Conservation (phyloP, 768 basidiomycete genomes). For the Mycena olivaceomarginata region DNA sequence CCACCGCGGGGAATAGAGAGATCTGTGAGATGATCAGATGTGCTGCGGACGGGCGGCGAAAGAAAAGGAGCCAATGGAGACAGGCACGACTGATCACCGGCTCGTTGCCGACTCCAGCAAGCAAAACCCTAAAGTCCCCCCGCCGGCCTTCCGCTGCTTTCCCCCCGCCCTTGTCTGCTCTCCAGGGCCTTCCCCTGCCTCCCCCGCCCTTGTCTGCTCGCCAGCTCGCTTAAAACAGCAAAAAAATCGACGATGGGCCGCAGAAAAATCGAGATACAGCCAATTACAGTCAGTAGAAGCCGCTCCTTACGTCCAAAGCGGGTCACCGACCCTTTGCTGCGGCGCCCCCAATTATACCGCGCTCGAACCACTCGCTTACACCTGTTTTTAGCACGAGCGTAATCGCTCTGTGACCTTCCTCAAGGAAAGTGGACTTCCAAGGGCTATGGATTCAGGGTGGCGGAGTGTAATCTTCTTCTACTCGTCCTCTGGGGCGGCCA, state of each 20-base stretch:
- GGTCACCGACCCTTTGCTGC: conserved; percentile 39
- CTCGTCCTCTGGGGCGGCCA: too few relatives aligned
- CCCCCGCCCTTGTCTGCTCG: neutral
- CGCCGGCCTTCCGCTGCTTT: conserved; percentile 17
- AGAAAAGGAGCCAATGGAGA: conserved; percentile 37
- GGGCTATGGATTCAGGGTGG: too few relatives aligned
- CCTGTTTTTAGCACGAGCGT: conserved; percentile 87
- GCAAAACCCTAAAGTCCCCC: conserved; percentile 30
- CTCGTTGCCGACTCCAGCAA: conserved; percentile 34
- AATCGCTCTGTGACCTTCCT: conserved; percentile 94
- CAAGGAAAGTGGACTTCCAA: too few relatives aligned
- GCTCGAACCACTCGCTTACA: conserved; percentile 50
- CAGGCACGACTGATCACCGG: conserved; percentile 26
- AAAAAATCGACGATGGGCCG: conserved; percentile 70
- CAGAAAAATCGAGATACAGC: conserved; percentile 89
- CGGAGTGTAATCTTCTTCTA: too few relatives aligned
- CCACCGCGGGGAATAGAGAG: conserved; percentile 15
- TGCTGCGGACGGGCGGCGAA: conserved; percentile 25
- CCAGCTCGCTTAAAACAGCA: neutral
- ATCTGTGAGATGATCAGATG: conserved; percentile 23
- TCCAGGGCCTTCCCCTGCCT: conserved; percentile 20
- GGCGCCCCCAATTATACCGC: conserved; percentile 53
- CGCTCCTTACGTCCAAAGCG: conserved; percentile 42
- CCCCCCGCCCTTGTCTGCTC: neutral
- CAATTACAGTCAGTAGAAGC: conserved; percentile 78